Base-by-base conservation (phyloP, 768 basidiomycete species). In the Pulveroboletus ravenelii region DNA sequence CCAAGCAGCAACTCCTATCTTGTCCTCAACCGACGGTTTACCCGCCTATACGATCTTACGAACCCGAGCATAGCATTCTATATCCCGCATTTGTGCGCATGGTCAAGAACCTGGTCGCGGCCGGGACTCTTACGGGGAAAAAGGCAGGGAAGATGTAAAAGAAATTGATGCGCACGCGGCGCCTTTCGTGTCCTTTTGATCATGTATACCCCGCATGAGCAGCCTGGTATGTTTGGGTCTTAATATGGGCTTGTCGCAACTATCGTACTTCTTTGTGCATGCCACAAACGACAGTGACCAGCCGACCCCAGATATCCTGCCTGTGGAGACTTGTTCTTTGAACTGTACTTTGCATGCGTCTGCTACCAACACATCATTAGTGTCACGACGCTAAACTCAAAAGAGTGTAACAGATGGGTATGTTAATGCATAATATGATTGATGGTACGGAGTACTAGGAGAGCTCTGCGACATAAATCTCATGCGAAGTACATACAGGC, bases 31-130 rank as follows among this genome's bases (percentile, higher is more conserved):
- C 55, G 0, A 38, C 18, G 32, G 38, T 51, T n/a, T 23, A 50
- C 18, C 62, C 67, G 23, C 56, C 38, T n/a, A 10, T 55, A n/a
- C 55, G 3, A n/a, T 47, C 43, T 10, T 27, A 46, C 14, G 54
- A 54, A 5, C 45, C 48, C 3, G 37, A 59, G 31, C 57, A 62
- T 37, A 53, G 34, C 13, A 63, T 63, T 7, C 18, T 65, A 0
- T 63, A 63, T 23, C 51, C 55, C 2, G 41, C 48, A 3, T 67
- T 69, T 31, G 47, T 51, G 20, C 53, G 39, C 23, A 64, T 57
- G 58, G 64, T 70, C 5, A 56, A 58, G n/a, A 37, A 47, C 18
- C 47, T 61, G 34, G 55, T 56, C 3, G 56, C 48, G 3, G 40
- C 31, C 47, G 67, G 65, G 29, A 34, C 47, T 44, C 52, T 65